A percentile compares a stretch with the other conserved stretches of the same genome.
phyloP scores from a whole-genome alignment of 495 filamentous ascomycete species.

The Penicillium canescens region DNA sequence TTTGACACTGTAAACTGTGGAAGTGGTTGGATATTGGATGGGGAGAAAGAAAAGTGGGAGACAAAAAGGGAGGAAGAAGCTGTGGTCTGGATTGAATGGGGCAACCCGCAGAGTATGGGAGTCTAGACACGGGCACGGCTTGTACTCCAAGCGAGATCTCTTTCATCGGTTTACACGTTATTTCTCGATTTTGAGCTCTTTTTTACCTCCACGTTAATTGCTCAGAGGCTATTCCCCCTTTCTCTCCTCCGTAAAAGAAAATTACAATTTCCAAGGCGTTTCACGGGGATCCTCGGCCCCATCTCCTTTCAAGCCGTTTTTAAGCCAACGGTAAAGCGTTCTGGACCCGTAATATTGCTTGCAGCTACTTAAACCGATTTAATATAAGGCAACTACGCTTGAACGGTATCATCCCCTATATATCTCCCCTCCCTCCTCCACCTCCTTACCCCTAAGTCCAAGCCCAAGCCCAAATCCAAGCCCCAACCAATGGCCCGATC shows the following conservation, averaged over 20 bases:
- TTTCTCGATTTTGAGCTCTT: background rate
- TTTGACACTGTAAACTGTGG: slow-evolving; percentile 21
- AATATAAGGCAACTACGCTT: no score
- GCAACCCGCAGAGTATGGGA: slow-evolving; percentile 28
- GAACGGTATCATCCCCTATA: background rate
- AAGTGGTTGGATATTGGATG: slow-evolving; percentile 14
- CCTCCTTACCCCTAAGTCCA: no score
- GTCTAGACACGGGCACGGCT: slow-evolving; percentile 25
- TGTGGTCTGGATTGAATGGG: slow-evolving; percentile 34
- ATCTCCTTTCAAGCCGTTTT: no score
- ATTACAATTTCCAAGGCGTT: background rate
- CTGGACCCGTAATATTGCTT: no score
- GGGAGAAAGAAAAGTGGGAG: slow-evolving; percentile 13
- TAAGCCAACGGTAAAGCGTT: no score
- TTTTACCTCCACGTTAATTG: background rate
- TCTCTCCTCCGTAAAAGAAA: no score
- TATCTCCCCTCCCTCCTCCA: background rate
- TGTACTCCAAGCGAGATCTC: slow-evolving; percentile 1
- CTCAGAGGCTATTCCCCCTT: no score
- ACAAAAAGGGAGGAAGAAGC: slow-evolving; percentile 27
- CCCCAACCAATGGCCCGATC: background rate
- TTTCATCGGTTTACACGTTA: background rate
- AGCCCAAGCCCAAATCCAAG: background rate
- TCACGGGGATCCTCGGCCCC: background rate
- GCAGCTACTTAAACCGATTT: no score